Evolutionary conservation across 805 yeast genomes (phyloP).

Genomic region (Schwanniomyces pseudopolymorphus): DNA sequence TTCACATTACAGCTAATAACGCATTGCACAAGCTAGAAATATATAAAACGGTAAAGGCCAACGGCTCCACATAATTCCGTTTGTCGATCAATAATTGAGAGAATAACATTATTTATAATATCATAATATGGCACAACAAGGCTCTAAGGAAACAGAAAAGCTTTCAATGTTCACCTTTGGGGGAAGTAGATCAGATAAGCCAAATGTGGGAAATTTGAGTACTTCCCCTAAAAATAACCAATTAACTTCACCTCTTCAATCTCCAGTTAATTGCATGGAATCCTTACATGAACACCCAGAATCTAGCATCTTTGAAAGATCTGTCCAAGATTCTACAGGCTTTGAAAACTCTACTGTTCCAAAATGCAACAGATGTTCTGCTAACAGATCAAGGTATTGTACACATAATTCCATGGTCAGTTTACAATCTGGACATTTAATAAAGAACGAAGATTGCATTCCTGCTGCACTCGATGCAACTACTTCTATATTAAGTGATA

Average conservation of each 20-base stretch:
- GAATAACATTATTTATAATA: not conserved
- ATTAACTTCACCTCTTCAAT: constrained; percentile 11
- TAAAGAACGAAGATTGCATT: constrained; percentile 61
- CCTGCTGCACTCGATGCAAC: constrained; percentile 83
- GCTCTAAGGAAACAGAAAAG: not conserved
- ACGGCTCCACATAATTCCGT: not conserved
- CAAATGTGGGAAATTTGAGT: not conserved
- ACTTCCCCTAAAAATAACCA: constrained; percentile 8
- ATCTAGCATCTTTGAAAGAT: constrained; percentile 39
- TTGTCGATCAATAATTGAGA: not conserved
- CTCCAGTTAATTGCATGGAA: constrained; percentile 9
- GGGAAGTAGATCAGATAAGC: not conserved
- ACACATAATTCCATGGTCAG: constrained; percentile 23
- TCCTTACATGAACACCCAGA: constrained; percentile 8
- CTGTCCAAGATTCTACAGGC: constrained; percentile 32
- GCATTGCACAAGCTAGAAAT: not conserved
- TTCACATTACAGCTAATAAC: not conserved
- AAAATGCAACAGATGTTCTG: constrained; percentile 11
- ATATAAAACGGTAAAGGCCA: not conserved
- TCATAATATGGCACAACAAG: not conserved
- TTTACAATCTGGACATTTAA: constrained; percentile 19
- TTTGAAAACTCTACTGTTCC: constrained; percentile 7
- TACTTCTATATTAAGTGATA: constrained; percentile 61
- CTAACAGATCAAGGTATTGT: constrained; percentile 17
- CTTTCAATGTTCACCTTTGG: constrained; percentile 7